Conservation (phyloP, 2,329 filamentous ascomycete species). For the Xylaria sp. region DNA sequence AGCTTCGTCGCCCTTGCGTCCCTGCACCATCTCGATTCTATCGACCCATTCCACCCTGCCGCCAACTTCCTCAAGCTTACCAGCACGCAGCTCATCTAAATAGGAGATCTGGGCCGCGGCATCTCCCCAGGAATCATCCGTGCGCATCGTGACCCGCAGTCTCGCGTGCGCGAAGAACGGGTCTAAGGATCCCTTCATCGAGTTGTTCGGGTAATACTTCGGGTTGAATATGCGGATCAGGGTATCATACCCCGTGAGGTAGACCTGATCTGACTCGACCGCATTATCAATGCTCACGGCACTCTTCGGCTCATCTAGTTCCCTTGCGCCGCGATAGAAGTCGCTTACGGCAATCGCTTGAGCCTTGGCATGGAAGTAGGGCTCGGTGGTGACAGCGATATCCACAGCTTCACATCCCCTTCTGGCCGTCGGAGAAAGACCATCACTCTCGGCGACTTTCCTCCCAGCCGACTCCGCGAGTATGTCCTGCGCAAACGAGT, state of each 20-base stretch:
- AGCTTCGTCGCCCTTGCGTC: constrained; percentile 36
- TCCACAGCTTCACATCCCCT: constrained; percentile 53
- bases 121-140: constrained; percentile 64
- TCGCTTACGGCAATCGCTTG: constrained; percentile 56
- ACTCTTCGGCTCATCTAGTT: background rate
- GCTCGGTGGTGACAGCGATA: constrained; percentile 71
- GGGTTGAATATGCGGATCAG: constrained; percentile 73
- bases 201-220: constrained; percentile 67
- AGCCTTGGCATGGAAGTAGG: constrained; percentile 78
- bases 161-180: constrained; percentile 68
- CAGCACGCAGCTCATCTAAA: constrained; percentile 55
- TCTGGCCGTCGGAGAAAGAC: background rate
- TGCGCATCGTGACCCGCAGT: constrained; percentile 68
- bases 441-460: background rate
- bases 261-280: constrained; percentile 58
- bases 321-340: constrained; percentile 45
- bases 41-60: constrained; percentile 63
- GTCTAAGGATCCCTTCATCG: constrained; percentile 60
- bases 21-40: constrained; percentile 65
- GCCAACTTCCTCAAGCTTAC: constrained; percentile 56
- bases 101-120: constrained; percentile 60
- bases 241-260: constrained; percentile 78
- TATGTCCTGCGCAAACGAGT: constrained; percentile 65
- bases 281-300: background rate
- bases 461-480: constrained; percentile 30